phyloP scores from a whole-genome alignment of 1,284 basidiomycete genomes.

The Trichosporon sp. region DNA sequence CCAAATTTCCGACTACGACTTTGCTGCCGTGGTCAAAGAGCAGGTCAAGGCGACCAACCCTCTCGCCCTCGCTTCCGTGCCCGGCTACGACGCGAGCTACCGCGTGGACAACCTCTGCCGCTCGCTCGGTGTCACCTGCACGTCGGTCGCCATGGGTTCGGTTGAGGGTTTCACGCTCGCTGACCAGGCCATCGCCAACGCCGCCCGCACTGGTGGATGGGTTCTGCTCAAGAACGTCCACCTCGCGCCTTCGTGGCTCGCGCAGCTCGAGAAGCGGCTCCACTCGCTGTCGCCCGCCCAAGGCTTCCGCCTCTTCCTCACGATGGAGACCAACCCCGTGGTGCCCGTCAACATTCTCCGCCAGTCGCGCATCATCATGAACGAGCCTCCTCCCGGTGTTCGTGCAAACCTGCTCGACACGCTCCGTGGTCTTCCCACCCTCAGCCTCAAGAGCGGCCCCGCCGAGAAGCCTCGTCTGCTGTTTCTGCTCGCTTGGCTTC shows the following conservation, averaged over 20 bases:
- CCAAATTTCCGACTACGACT: conserved; percentile 59
- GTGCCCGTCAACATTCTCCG: conserved; percentile 95
- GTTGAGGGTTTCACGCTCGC: conserved; percentile 93
- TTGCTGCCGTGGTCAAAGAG: conserved; percentile 72
- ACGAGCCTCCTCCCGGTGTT: conserved; percentile 92
- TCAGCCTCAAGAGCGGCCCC: conserved; percentile 69
- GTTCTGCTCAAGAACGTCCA: conserved; percentile 96
- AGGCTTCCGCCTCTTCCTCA: conserved; percentile 91
- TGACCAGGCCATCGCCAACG: conserved; percentile 88
- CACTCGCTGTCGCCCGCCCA: conserved; percentile 84
- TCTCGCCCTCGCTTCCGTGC: conserved; percentile 85
- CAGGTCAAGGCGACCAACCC: conserved; percentile 81
- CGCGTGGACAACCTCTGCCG: conserved; percentile 86
- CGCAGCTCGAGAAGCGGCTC: conserved; percentile 92
- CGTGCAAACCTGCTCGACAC: conserved; percentile 93
- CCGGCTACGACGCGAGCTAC: conserved; percentile 96
- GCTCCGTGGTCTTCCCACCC: conserved; percentile 72
- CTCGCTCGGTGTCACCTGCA: conserved; percentile 71
- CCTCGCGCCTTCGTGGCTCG: conserved; percentile 89
- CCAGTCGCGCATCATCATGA: conserved; percentile 93
- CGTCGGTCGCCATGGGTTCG: conserved; percentile 95
- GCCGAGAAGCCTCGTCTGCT: conserved; percentile 87
- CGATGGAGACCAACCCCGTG: conserved; percentile 82
- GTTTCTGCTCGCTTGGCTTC: conserved; percentile 97
- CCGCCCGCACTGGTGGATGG: conserved; percentile 88